A percentile compares a stretch with the other conserved stretches of the same genome.
Conservation (phyloP, 2,329 filamentous ascomycete genomes). For the Trichothecium roseum region DNA sequence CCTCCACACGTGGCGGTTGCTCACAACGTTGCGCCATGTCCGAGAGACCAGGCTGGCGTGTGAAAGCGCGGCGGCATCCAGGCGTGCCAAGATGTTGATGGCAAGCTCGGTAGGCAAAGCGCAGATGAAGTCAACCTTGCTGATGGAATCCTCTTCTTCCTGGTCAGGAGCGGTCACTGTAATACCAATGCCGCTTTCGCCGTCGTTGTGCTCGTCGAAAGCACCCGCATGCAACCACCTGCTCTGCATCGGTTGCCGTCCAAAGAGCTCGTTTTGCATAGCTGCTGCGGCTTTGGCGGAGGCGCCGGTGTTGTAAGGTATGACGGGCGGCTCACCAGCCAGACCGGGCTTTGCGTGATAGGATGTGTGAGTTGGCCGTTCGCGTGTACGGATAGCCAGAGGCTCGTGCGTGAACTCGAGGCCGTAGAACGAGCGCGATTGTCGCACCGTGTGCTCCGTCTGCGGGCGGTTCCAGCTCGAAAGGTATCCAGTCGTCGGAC, state of each 20-base stretch:
- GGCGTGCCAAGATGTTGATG: slow-evolving; percentile 44
- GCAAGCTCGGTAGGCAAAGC: slow-evolving; percentile 47
- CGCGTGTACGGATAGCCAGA: slow-evolving; percentile 8
- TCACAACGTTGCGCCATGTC: slow-evolving; percentile 34
- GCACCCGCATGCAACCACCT: slow-evolving; percentile 29
- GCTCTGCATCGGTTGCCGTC: slow-evolving; percentile 22
- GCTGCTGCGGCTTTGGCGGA: slow-evolving; percentile 52
- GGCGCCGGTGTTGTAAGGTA: slow-evolving; percentile 48
- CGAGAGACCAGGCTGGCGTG: slow-evolving; percentile 39
- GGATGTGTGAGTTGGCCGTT: slow-evolving; percentile 16
- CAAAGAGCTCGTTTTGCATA: slow-evolving; percentile 42
- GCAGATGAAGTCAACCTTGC: slow-evolving; percentile 47
- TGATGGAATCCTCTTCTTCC: slow-evolving; percentile 30
- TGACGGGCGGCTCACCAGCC: slow-evolving; percentile 46
- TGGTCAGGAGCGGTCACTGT: slow-evolving; percentile 35
- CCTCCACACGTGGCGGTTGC: slow-evolving; percentile 51
- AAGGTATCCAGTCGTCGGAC: slow-evolving; percentile 33
- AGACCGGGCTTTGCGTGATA: slow-evolving; percentile 32
- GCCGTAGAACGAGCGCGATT: slow-evolving; percentile 34
- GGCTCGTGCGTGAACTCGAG: slow-evolving; percentile 20
- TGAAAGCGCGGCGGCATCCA: slow-evolving; percentile 42
- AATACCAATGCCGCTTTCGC: slow-evolving; percentile 56
- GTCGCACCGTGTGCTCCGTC: slow-evolving; percentile 20
- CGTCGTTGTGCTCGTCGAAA: slow-evolving; percentile 41
- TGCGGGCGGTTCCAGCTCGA: slow-evolving; percentile 21